phyloP scores from a whole-genome alignment of 192 early-diverging fungal species.

The Bifiguratus adelaidae region DNA sequence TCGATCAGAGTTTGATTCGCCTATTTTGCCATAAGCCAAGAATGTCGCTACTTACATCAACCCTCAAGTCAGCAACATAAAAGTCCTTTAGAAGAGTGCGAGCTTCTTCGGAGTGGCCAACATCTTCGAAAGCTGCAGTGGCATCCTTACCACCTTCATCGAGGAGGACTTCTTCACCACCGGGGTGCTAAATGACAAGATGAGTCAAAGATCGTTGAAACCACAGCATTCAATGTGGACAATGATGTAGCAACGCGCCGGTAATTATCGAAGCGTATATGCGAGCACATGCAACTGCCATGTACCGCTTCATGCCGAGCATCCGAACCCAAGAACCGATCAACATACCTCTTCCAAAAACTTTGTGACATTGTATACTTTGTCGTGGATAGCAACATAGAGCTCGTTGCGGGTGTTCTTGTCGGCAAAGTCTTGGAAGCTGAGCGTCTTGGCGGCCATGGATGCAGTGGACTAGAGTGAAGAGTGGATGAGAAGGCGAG shows the following conservation, averaged over 20 bases:
- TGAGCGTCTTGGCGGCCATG: constrained; percentile 9
- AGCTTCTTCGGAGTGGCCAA: constrained; percentile 92
- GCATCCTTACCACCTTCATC: constrained; percentile 82
- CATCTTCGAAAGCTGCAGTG: constrained; percentile 90
- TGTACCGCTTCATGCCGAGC: no score
- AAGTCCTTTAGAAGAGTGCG: constrained; percentile 56
- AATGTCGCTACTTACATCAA: constrained; percentile 19
- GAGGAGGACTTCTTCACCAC: constrained; percentile 91
- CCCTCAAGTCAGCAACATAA: constrained; percentile 18
- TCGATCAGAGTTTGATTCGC: no score
- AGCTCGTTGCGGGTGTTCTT: constrained; percentile 67
- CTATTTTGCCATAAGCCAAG: no score
- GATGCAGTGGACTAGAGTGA: no score
- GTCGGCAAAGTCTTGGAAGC: constrained; percentile 53
- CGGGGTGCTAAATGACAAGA: constrained; percentile 64
- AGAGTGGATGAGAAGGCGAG: no score
- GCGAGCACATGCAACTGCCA: no score
- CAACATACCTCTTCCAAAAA: constrained; percentile 63
- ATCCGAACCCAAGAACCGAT: not conserved
- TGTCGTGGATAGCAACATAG: constrained; percentile 71
- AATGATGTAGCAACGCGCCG: no score
- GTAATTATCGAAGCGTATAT: no score
- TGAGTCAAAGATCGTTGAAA: no score
- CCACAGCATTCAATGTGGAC: no score
- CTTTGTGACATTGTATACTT: constrained; percentile 71